Evolutionary conservation across 2,329 filamentous ascomycete species (phyloP), one percentile per base, ranked within the genome.

Genomic region (Clonostachys rhizophaga): DNA sequence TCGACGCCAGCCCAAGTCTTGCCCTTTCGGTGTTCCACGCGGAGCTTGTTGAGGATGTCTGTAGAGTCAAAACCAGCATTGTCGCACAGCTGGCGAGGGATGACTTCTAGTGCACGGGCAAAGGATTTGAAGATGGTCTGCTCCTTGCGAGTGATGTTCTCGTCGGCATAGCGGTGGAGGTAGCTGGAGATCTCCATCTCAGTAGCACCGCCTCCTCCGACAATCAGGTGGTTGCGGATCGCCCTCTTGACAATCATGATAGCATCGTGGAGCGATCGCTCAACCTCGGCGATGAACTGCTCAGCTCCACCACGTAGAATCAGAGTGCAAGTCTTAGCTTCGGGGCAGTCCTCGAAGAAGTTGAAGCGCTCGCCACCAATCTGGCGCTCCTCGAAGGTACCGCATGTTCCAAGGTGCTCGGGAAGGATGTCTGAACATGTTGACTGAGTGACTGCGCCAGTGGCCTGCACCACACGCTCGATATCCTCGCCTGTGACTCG

Each of bases 221-320:
- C 94, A 55, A 99, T 96, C 64, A 83, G 88, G 63, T 86, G 86
- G 77, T 97, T 95, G 75, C 89, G 90, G 69, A 97, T 90, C 30
- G 94, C 90, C 52, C 95, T 91, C 83, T 97, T 97, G 64, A 99
- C 94, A 61, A 99, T 96, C 94, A 99, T 99, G 71, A 99, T 97
- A 58, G 94, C 94, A 62, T 99, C 94, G 76, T 99, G 94, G 55
- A 99, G 81, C 64, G 90, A 96, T 54, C 94, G 89, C 76, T 99
- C 94, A 2, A 96, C 94, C 69, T 99, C 94, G 49, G 94, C 94
- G 59, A 99, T 99, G 73, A 99, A 99, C 68, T 99, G 94, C 75
- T 99, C 94, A 35, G 94, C 94, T 55, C 94, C 94, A 61, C 94
- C 94, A 63, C 94, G 89, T 53, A 99, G 85, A 39, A 99, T 84